Evolutionary conservation across 225 moss, liverwort and hornwort species (phyloP), one percentile per base, ranked within the genome.

Genomic region (Climacium dendroides): DNA sequence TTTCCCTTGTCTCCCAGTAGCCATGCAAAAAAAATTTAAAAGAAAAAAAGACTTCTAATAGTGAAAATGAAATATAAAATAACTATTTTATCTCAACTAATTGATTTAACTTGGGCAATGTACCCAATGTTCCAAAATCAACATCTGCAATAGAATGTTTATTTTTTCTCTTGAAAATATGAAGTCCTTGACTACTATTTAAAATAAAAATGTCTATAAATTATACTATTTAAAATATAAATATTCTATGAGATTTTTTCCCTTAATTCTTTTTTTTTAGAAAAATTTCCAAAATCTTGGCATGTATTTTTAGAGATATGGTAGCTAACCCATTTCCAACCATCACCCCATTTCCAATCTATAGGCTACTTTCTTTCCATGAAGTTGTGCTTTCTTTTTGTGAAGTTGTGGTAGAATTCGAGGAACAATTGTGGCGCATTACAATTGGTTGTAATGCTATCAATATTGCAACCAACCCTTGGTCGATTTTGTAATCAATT

Each of bases 171-270:
- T 0, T 1, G 0, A 39, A 69, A 39, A 39, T 39, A 39, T 39
- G 7, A 1, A n/a, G n/a, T n/a, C n/a, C 39, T 69, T 0, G 0
- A 13, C 2, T 1, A 1, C 8, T 24, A 1, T 39, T 41, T 41
- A 3, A 26, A 69, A 41, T 24, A 25, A 5, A 43, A 71, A 43
- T 16, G 43, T 43, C 28, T 16, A 16, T 5, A 28, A 16, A 9
- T 15, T 71, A 45, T 45, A 45, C 45, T 45, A 45, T 45, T 45
- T 45, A 45, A 45, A 45, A 45, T 45, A 45, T 6, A 45, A 45
- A 6, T 45, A 71, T 71, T 43, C 28, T 16, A 10, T 5, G 16
- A 16, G 16, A 26, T 71, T 70, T 26, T 26, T 41, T 5, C 8
- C 6, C 3, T 4, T 70, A 25, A 70, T 25, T 41, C 9, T 26